These are phyloP conservation scores for Sisymbrium irio DNA, from an alignment of 345 rosid genomes.

Conservation along the genomic window DNA sequence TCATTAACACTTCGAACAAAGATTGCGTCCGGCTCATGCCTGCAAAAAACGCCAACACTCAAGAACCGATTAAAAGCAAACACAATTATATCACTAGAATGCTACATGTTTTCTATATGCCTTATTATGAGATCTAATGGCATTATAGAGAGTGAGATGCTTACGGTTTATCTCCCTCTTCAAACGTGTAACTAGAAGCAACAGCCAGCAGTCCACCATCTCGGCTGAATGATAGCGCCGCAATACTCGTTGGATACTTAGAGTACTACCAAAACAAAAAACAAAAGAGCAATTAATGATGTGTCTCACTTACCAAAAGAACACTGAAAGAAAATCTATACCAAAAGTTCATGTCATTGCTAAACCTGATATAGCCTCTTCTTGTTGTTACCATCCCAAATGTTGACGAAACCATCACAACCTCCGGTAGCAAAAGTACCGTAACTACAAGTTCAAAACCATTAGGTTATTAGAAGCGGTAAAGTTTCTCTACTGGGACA, in stretches of 20 bases:
- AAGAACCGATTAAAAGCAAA: background rate
- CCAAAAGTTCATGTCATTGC: background rate
- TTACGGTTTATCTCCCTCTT: slow-evolving; percentile 95
- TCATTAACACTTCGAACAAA: slow-evolving; percentile 83
- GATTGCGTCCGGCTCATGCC: slow-evolving; percentile 92
- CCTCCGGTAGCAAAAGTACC: slow-evolving; percentile 99
- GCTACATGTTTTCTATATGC: background rate
- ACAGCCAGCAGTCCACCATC: slow-evolving; percentile 92
- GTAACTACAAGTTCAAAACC: slow-evolving; percentile 50
- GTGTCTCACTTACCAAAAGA: background rate
- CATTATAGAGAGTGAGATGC: slow-evolving; percentile 14
- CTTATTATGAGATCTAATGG: background rate
- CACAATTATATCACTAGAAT: background rate
- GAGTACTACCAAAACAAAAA: slow-evolving; percentile 56
- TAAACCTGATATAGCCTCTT: slow-evolving; percentile 91
- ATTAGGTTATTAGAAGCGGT: slow-evolving; percentile 10
- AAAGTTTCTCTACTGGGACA: background rate
- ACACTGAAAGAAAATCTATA: background rate
- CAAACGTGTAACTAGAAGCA: slow-evolving; percentile 91
- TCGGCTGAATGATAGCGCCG: slow-evolving; percentile 90
- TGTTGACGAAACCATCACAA: slow-evolving; percentile 91
- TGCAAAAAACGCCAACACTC: slow-evolving; percentile 35
- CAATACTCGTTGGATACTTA: slow-evolving; percentile 82
- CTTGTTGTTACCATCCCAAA: slow-evolving; percentile 98
- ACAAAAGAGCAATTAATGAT: background rate